Evolutionary conservation across 441 rosid species (phyloP), one percentile per base, ranked within the genome.

Genomic region (Gossypium lobatum): DNA sequence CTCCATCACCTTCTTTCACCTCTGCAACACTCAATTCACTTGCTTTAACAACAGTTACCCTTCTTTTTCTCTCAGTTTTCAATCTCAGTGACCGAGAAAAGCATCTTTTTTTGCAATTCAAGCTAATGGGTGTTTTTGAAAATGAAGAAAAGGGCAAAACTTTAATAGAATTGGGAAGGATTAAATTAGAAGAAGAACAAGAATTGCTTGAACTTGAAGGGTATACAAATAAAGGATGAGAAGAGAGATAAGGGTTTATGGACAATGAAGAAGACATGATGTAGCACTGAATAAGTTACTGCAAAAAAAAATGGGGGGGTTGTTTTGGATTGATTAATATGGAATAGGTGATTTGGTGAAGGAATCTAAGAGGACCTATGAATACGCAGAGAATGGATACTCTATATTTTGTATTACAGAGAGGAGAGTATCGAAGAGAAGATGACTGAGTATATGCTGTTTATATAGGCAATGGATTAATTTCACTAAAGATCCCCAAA

Each of bases 11-110:
- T 18, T 79, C 87, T 26, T 81, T 81, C 21, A 83, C 64, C 83
- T 91, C 89, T 8, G 79, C 61, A 77, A 86, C 82, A 45, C 85
- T 85, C 95, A 91, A 90, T 71, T 82, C 62, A 72, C 60, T 65
- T 8, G 85, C 85, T 70, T 70, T 71, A 68, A 77, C 82, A 46
- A 77, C 77, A 23, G 64, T 20, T 11, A 71, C 28, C 58, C 68
- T 65, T 17, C 57, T 57, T 61, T 57, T 59, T 34, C 57, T 68
- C 66, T 71, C 8, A 37, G 37, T 26, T 54, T 25, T 53, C 11
- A 23, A 2, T 42, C 68, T 59, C 20, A 25, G 5, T 59, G 58
- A 55, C 62, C 17, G 64, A 13, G 60, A 59, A 18, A 78, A 34
- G 6, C 34, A 0, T 28, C 4, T 4, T 69, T 64, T 14, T 66